Evolutionary conservation across 116 monocot genomes (phyloP), one percentile per base, ranked within the genome.

Genomic region (Phalaenopsis hybrid): DNA sequence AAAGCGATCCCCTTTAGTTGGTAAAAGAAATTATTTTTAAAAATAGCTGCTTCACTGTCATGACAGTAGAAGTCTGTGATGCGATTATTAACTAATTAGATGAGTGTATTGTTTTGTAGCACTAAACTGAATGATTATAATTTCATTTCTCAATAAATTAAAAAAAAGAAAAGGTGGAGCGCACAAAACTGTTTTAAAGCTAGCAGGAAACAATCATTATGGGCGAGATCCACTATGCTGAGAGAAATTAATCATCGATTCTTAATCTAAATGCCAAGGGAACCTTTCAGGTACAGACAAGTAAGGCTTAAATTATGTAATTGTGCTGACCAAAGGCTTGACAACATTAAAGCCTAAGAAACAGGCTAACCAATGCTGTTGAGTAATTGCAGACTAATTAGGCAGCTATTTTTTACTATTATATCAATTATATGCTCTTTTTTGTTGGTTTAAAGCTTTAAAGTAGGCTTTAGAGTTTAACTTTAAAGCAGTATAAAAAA

Each of bases 321-420:
- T 17, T 75, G 76, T 87, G 87, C 76, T 74, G 81, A 50, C 45
- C 48, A 84, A 82, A 90, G 77, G 83, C 77, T 86, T 85, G 86
- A 84, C 88, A 88, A 59, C 20, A 78, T 67, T 80, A 84, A 84
- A 84, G 78, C 74, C 77, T 52, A 83, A 86, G 77, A 80, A 78
- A 49, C 74, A 85, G 70, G 31, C 52, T 45, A 75, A 77, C 75
- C 45, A 18, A 86, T 79, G 68, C 33, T 85, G 86, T 77, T 84
- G 74, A 79, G 82, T 85, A 88, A 79, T 86, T 41, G 80, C 20
- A 84, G 57, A 16, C 72, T 78, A 77, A 21, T 23, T 72, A 46
- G 13, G 81, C 81, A 79, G 58, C 67, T 57, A 84, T 84, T 74
- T 6, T 25, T 67, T 1, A 67, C 28, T 67, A 28, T 67, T 25